Evolutionary conservation across 2,329 filamentous ascomycete genomes (phyloP).

Genomic region (Graphiopsis chlorocephala): DNA sequence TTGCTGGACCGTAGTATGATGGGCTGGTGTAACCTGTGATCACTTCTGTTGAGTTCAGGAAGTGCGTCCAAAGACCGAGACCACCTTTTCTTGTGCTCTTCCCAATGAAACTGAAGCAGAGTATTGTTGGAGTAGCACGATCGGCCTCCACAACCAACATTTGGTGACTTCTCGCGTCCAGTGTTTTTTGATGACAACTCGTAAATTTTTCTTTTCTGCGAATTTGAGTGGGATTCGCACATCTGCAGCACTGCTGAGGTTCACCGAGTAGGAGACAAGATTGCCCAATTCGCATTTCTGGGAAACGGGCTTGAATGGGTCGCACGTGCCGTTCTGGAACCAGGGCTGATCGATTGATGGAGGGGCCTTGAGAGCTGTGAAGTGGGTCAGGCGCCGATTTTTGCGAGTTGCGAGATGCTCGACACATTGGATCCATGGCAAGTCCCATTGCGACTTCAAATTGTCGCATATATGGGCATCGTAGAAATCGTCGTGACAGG

Average conservation of each 20-base stretch:
- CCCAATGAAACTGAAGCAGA: conserved; percentile 42
- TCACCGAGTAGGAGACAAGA: conserved; percentile 36
- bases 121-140: background rate
- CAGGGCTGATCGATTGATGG: conserved; percentile 40
- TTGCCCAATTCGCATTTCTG: conserved; percentile 44
- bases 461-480: background rate
- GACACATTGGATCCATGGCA: background rate
- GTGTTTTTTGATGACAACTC: conserved; percentile 48
- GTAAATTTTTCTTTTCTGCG: conserved; percentile 48
- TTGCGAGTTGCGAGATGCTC: background rate
- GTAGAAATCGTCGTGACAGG: conserved; percentile 47
- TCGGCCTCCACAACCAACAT: no score
- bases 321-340: conserved; percentile 40
- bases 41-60: background rate
- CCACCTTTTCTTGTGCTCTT: conserved; percentile 60
- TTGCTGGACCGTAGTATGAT: conserved; percentile 49
- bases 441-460: background rate
- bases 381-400: background rate
- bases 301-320: conserved; percentile 37
- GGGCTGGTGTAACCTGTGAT: background rate
- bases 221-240: conserved; percentile 36
- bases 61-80: conserved; percentile 56
- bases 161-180: conserved; percentile 37
- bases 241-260: conserved; percentile 27
- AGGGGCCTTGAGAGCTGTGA: conserved; percentile 33